Conservation (phyloP, 768 basidiomycete genomes). For the Lactifluus subvellereus region DNA sequence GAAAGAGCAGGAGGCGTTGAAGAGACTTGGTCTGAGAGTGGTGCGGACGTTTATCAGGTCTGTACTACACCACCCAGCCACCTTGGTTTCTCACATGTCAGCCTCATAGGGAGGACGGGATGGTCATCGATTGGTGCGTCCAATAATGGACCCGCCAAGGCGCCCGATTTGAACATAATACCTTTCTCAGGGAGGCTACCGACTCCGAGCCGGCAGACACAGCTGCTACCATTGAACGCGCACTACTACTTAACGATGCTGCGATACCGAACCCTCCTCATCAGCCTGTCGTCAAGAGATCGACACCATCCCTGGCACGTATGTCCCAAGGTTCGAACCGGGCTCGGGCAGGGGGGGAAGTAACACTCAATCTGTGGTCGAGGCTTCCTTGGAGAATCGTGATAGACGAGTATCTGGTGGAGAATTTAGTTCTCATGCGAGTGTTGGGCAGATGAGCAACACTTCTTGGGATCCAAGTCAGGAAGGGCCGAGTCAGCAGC, state of each 20-base stretch:
- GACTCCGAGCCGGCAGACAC: neutral
- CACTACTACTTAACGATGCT: neutral
- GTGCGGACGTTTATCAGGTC: constrained; percentile 22
- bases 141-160: neutral
- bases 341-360: neutral
- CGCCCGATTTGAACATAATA: neutral
- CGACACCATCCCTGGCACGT: neutral
- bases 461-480: neutral
- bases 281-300: neutral
- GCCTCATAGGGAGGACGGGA: constrained; percentile 21
- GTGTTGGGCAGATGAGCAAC: neutral
- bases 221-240: constrained; percentile 17
- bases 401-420: neutral
- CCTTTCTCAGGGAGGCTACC: constrained; percentile 1
- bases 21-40: constrained; percentile 12
- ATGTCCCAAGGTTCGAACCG: neutral
- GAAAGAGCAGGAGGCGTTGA: constrained; percentile 14
- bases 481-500: neutral
- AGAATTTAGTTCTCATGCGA: neutral
- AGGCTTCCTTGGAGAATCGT: neutral
- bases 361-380: neutral
- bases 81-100: neutral
- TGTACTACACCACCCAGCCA: neutral
- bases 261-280: neutral
- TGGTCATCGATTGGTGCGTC: constrained; percentile 25